Base-by-base conservation (phyloP, 148 eudicot genomes). In the Camellia sinensis region DNA sequence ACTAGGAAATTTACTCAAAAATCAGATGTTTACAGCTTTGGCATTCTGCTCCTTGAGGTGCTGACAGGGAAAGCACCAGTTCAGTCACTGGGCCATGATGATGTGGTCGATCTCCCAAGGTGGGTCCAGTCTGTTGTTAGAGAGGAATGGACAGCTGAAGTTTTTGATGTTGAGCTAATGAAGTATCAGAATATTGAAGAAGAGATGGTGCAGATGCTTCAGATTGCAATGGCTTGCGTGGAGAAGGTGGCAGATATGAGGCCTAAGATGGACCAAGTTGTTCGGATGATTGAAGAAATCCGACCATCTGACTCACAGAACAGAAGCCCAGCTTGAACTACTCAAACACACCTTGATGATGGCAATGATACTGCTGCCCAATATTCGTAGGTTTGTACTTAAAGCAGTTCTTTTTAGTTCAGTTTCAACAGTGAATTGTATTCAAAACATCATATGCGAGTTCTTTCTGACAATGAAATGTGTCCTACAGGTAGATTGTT, bases 111-210 rank as follows among this genome's bases (percentile, higher is more conserved):
- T 80, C 89, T 95, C 61, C 97, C 97, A 0, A 80, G 89, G 54
- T 95, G 99, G 99, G 99, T 95, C 45, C 99, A 93, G 69, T 95
- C 99, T 1, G 97, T 95, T 6, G 99, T 93, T 15, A 85, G 97
- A 75, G 99, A 95, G 78, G 99, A 95, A 79, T 95, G 99, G 99
- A 93, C 99, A 0, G 97, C 97, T 6, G 99, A 93, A 86, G 98
- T 93, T 11, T 96, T 96, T 56, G 99, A 96, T 68, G 87, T 84
- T 8, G 95, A 91, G 80, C 83, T 96, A 66, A 87, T 92, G 82
- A 89, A 80, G 83, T 86, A 90, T 81, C 91, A 83, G 18, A 91
- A 93, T 77, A 85, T 90, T 2, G 99, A 96, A 84, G 99, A 93
- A 80, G 99, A 96, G 84, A 86, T 96, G 90, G 95, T 96, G 68